Evolutionary conservation across 2,329 filamentous ascomycete genomes (phyloP), one percentile per base, ranked within the genome.

Genomic region (Botrytis deweyae): DNA sequence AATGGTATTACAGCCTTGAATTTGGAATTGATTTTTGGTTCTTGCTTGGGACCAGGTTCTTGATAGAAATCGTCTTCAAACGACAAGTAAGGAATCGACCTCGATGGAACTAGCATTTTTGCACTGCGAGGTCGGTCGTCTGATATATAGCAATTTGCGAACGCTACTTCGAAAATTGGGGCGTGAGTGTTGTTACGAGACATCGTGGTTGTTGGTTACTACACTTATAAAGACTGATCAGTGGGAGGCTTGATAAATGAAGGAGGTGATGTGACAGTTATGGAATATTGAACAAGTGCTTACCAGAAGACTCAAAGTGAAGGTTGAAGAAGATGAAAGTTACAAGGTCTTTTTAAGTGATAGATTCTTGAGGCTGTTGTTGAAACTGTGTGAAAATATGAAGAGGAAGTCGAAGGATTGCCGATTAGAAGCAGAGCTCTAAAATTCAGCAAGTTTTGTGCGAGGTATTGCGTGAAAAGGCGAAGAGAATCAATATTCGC

Each of bases 31-130:
- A 68, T 33, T 33, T 38, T 68, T 29, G 36, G 16, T 36, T 55
- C 18, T 7, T 12, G 58, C 1, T 2, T 18, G 42, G 36, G 49
- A 58, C 66, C 66, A 33, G 38, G 38, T 68, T 68, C n/a, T 25
- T 40, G 66, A 58, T 68, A 68, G 2, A 42, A 58, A 16, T 68
- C 66, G 29, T 68, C 66, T 6, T 58, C 66, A 33, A 68, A 68
- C 1, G 49, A 58, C 7, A 68, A 14, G 22, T 33, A 58, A 16
- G 66, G 49, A 40, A 68, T 68, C 3, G 49, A 52, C 10, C 49
- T 42, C 6, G 66, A 58, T n/a, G 10, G 1, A 29, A 25, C 38
- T 33, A 10, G 22, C 36, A 25, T 42, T 16, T 25, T 58, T 18
- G 22, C 49, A 68, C 22, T 20, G 10, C 66, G 49, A 58, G 66